Evolutionary conservation across 129 eudicot species (phyloP).

Genomic region (Lactuca saligna): DNA sequence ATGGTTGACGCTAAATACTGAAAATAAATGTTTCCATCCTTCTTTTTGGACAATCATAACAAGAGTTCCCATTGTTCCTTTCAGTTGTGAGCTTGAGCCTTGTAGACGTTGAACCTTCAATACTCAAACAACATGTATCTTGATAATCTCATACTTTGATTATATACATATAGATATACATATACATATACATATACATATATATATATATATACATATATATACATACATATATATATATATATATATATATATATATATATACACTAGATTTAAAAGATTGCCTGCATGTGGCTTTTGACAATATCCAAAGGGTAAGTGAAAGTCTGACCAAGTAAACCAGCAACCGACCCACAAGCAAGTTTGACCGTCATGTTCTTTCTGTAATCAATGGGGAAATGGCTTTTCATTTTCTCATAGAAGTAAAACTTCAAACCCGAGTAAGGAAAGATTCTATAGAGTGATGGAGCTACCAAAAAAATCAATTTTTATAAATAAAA

Average conservation of each 20-base stretch:
- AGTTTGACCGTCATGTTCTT: slow-evolving; percentile 76
- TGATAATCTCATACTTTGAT: not conserved
- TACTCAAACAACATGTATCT: slow-evolving; percentile 7
- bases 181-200: too few relatives aligned
- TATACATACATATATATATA: too few relatives aligned
- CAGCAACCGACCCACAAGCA: slow-evolving; percentile 93
- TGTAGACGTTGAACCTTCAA: slow-evolving; percentile 68
- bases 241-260: too few relatives aligned
- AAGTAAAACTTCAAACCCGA: too few relatives aligned
- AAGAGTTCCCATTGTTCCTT: slow-evolving; percentile 78
- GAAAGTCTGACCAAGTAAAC: slow-evolving; percentile 91
- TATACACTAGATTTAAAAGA: slow-evolving; percentile 7
- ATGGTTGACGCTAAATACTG: slow-evolving; percentile 89
- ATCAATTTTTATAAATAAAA: too few relatives aligned
- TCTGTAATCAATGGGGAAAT: slow-evolving; percentile 73
- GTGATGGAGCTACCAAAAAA: too few relatives aligned
- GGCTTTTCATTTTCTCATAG: too few relatives aligned
- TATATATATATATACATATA: too few relatives aligned
- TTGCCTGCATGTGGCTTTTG: slow-evolving; percentile 97
- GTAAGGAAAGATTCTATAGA: too few relatives aligned
- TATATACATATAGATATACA: too few relatives aligned
- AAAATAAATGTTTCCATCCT: slow-evolving; percentile 94
- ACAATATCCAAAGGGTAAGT: slow-evolving; percentile 98
- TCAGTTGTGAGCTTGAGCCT: slow-evolving; percentile 41
- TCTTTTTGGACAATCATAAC: too few relatives aligned